Evolutionary conservation across 192 early-diverging fungal species (phyloP).

Genomic region (Helicostylum pulchrum): DNA sequence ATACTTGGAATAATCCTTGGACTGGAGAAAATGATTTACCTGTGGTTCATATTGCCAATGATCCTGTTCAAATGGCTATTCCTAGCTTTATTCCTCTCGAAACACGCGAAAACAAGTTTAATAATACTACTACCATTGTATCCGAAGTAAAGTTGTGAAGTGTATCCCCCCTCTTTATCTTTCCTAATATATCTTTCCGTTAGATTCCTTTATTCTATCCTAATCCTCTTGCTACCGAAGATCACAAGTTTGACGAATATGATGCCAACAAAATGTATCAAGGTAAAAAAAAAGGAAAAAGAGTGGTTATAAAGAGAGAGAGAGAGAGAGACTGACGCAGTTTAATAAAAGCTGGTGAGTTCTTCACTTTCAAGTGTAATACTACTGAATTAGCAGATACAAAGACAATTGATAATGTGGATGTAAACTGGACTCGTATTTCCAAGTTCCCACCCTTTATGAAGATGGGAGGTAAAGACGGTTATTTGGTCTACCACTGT

Average conservation of each 20-base stretch:
- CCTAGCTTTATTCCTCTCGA: not conserved
- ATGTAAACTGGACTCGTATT: constrained; percentile 18
- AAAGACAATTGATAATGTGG: constrained; percentile 12
- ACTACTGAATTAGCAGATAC: constrained; percentile 1
- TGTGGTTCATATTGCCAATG: constrained; percentile 23
- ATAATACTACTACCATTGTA: not conserved
- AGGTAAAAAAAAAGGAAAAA: constrained; percentile 6
- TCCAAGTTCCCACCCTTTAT: constrained; percentile 17
- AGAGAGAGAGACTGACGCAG: not conserved
- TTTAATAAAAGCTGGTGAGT: constrained; percentile 17
- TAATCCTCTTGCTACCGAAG: constrained; percentile 18
- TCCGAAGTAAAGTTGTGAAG: not conserved
- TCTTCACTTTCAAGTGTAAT: constrained; percentile 17
- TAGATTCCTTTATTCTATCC: constrained; percentile 25
- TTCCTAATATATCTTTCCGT: not conserved
- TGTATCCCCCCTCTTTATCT: not conserved
- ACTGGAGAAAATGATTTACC: not conserved
- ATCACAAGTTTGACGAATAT: constrained; percentile 13
- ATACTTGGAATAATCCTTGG: constrained; percentile 20
- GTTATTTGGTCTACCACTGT: constrained; percentile 19
- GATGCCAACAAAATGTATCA: constrained; percentile 20
- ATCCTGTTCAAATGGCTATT: constrained; percentile 23
- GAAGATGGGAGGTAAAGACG: constrained; percentile 18
- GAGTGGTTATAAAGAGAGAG: too few species aligned
- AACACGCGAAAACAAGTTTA: not conserved